phyloP scores from a whole-genome alignment of 1,284 basidiomycete genomes.

The Ganoderma boninense region DNA sequence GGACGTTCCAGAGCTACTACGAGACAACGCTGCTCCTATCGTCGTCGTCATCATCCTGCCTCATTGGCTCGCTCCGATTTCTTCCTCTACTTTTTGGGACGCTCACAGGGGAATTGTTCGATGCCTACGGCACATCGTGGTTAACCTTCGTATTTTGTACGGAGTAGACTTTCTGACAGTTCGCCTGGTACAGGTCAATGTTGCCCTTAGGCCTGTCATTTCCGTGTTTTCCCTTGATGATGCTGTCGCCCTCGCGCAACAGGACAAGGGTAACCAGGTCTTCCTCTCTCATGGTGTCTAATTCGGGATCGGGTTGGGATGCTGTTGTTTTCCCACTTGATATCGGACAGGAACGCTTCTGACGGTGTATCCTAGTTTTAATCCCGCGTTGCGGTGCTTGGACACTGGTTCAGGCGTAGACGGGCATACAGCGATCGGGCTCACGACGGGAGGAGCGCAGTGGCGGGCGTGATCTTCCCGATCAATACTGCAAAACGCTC shows the following conservation, averaged over 20 bases:
- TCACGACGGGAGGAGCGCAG: constrained; percentile 44
- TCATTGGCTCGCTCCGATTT: constrained; percentile 55
- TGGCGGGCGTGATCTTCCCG: constrained; percentile 73
- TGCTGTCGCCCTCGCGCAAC: constrained; percentile 44
- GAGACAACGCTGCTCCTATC: constrained; percentile 44
- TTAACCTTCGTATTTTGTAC: background rate
- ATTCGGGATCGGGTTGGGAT: constrained; percentile 44
- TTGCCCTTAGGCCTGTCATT: constrained; percentile 43
- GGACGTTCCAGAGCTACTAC: constrained; percentile 53
- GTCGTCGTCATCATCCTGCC: constrained; percentile 47
- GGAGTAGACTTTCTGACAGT: background rate
- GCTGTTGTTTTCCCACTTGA: constrained; percentile 31
- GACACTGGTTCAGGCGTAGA: constrained; percentile 44
- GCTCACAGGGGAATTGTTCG: constrained; percentile 45
- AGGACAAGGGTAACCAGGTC: constrained; percentile 45
- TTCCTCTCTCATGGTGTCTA: constrained; percentile 47
- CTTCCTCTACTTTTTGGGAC: constrained; percentile 47
- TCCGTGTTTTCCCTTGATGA: constrained; percentile 46
- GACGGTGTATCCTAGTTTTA: constrained; percentile 11
- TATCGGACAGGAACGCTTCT: background rate
- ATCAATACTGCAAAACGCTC: constrained; percentile 66
- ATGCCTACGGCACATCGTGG: constrained; percentile 43
- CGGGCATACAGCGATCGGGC: constrained; percentile 65
- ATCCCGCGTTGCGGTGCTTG: constrained; percentile 21
- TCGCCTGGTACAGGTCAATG: constrained; percentile 32